Evolutionary conservation across 768 basidiomycete genomes (phyloP), one percentile per base, ranked within the genome.

Genomic region (Chalciporus piperatus): DNA sequence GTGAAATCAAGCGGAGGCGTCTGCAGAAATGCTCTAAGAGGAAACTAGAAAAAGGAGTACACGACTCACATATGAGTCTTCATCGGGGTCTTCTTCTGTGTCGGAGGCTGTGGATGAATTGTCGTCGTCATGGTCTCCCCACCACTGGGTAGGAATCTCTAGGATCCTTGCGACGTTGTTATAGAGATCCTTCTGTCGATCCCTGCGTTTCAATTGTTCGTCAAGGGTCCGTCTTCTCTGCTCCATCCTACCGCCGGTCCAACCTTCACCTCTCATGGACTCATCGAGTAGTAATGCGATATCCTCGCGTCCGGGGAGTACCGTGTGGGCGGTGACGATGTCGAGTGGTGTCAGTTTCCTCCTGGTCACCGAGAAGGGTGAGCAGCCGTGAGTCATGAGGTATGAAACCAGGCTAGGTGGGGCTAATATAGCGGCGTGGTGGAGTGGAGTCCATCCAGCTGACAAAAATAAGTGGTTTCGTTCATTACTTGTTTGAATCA

Each of bases 381-480:
- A 93, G 55, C 91, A 92, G 41, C 92, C 92, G 59, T 92, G 89
- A 11, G 92, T 96, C 72, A 98, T 85, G 20, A 99, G 76, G 75
- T 92, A 87, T 0, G 94, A 92, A 19, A 98, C 81, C 19, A 98
- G 74, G 3, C 94, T 94, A 3, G 95, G 90, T 28, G 96, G 93
- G 12, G 92, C 84, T 33, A 91, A 74, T 46, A 98, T 71, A 8
- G 89, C 89, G 8, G 96, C 92, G 72, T 96, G 87, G 62, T 98
- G 96, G 12, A 99, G 76, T 3, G 95, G 85, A 10, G 92, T 93
- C 97, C 97, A 98, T 30, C 96, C 95, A 54, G 82, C 94, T 97
- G 60, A 51, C 41, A 54, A 42, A 41, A 4, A 38, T 54, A 51
- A 57, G 25, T 33, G 50, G 47, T 39, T 33, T 28, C 19, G 49